Percentiles rank a stretch among this genome's conserved stretches.
Conservation (phyloP, 305 asterid genomes). For the Fraxinus paxiana region DNA sequence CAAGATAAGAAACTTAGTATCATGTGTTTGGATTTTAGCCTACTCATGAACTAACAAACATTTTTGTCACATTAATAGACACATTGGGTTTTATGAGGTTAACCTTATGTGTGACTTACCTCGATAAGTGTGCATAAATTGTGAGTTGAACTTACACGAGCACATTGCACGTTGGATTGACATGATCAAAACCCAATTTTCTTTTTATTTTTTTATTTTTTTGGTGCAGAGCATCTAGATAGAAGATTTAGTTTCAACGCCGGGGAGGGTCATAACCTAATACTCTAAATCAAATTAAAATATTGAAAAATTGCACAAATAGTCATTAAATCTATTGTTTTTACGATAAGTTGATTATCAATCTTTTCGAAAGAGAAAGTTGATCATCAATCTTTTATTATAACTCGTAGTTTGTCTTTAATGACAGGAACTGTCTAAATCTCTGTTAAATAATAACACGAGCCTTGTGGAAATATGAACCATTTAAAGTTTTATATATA, state of each 20-base stretch:
- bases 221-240: not conserved
- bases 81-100: not conserved
- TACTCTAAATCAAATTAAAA: not conserved
- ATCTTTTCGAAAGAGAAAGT: not conserved
- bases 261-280: slow-evolving; percentile 19
- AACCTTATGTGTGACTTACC: not conserved
- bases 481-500: not conserved
- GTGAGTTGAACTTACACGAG: slow-evolving; percentile 4
- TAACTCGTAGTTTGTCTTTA: not conserved
- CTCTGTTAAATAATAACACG: not conserved
- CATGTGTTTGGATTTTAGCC: not conserved
- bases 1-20: not conserved
- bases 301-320: not conserved
- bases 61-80: not conserved
- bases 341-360: not conserved
- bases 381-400: not conserved
- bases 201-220: not conserved
- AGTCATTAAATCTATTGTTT: not conserved
- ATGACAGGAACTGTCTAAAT: not conserved
- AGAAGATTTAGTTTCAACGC: slow-evolving; percentile 20
- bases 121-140: not conserved
- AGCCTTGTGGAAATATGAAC: not conserved
- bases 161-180: not conserved
- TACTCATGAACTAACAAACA: not conserved
- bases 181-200: not conserved